These are phyloP conservation scores for Daldinia vernicosa DNA, from an alignment of 495 filamentous ascomycete genomes.

Conservation along the genomic window DNA sequence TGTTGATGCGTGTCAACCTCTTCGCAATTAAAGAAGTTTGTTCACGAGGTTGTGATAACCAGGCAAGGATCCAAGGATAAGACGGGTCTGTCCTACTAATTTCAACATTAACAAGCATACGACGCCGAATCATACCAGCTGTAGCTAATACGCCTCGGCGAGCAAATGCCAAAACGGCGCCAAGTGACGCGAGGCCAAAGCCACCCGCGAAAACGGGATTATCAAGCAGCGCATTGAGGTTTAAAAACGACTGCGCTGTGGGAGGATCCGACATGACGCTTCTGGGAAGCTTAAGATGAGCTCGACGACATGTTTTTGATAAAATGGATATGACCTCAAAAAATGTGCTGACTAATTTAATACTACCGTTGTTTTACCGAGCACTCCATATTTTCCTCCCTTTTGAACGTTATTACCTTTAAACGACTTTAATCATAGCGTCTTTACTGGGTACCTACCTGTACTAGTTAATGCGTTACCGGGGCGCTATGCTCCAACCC, in stretches of 20 bases:
- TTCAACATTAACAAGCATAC: slow-evolving; percentile 93
- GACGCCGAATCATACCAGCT: slow-evolving; percentile 75
- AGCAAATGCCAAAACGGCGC: slow-evolving; percentile 76
- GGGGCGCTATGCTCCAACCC: not conserved
- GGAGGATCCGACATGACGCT: slow-evolving; percentile 46
- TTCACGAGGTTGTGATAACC: slow-evolving; percentile 85
- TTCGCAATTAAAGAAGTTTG: slow-evolving; percentile 55
- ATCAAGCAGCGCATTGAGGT: slow-evolving; percentile 61
- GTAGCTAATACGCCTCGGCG: slow-evolving; percentile 76
- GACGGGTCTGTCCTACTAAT: slow-evolving; percentile 92
- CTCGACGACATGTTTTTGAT: slow-evolving; percentile 16
- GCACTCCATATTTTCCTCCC: not conserved
- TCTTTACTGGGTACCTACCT: not conserved
- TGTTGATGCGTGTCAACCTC: slow-evolving; percentile 60
- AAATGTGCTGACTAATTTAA: slow-evolving; percentile 13
- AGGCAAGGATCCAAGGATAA: slow-evolving; percentile 92
- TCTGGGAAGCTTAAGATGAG: slow-evolving; percentile 11
- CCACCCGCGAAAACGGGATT: slow-evolving; percentile 69
- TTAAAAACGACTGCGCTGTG: slow-evolving; percentile 45
- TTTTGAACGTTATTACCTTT: not conserved
- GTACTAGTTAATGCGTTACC: not conserved
- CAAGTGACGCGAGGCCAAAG: slow-evolving; percentile 87
- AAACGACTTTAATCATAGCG: too few relatives aligned
- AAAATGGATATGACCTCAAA: not conserved
- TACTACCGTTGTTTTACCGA: slow-evolving; percentile 8